Base-by-base conservation (phyloP, 306 rosid species). In the Calophaca sinica region DNA sequence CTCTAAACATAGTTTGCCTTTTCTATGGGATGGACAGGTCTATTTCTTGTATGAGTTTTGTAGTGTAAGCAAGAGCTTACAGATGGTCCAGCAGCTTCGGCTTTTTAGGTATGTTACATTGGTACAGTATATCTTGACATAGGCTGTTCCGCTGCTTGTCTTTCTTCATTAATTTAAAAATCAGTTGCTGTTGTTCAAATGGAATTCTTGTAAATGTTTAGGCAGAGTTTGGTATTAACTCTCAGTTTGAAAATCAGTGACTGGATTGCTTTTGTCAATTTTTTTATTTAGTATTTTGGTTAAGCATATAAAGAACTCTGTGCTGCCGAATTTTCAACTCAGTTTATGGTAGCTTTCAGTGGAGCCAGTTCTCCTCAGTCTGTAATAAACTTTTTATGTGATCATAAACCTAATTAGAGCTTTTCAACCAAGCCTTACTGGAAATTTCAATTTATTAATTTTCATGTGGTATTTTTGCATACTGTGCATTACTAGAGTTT, bases 61-160 rank as follows among this genome's bases (percentile, higher is more conserved):
- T 84, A 86, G 89, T 87, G 83, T 94, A 77, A 91, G 94, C 84
- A 94, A 89, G 87, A 94, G 96, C 78, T 88, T 94, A 80, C 98
- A 88, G 84, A 89, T 91, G 96, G 97, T 91, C 66, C 93, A 94
- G 79, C 98, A 94, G 84, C 88, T 89, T 64, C 93, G 96, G 75
- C 88, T 94, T 65, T 91, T 86, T 83, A 86, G 97, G 98, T 94
- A 84, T 59, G 82, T 35, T 55, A 52, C 61, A 49, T 42, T 70
- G 50, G 48, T 44, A 28, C 55, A 4, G 58, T 50, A 38, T 65
- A 60, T 83, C 70, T 12, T 67, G 57, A 68, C n/a, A 14, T 28
- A 65, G 6, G 14, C 46, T 48, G 54, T 74, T 68, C 9, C 62
- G 57, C 42, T 72, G 33, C 60, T 58, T 55, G 29, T 26, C 11